Evolutionary conservation across 129 eudicot species (phyloP), one percentile per base, ranked within the genome.

Genomic region (Flaveria robusta): DNA sequence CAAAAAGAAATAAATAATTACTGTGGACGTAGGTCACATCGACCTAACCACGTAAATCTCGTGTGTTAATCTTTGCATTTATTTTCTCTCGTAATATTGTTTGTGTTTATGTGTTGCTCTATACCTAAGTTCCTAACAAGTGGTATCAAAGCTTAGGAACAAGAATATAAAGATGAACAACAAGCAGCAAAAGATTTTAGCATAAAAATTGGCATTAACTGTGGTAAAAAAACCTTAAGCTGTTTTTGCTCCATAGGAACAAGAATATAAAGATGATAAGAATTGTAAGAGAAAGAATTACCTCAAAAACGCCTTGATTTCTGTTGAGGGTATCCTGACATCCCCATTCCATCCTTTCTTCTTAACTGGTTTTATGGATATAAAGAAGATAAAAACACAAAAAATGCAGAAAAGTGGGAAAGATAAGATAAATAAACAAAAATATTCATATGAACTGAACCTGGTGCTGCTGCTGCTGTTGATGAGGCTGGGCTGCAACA

Each of bases 291-390:
- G 29, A 23, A 26, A 65, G 9, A 76, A 79, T 75, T 74, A 88
- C 92, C 92, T 93, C 85, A 93, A 71, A 85, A 91, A 68, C 98
- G 95, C 82, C 97, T 90, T 27, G 92, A 85, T 79, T 85, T 93
- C 77, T 87, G 97, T 70, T 91, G 98, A 0, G 97, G 98, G 74
- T 93, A 93, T 75, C 97, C 98, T 45, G 89, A 72, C 97, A 91
- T 88, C 69, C 98, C 98, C 93, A 84, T 88, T 54, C 87, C 85
- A 31, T 93, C 98, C 85, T 93, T 93, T 79, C 98, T 90, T 87
- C 98, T 93, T 74, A 85, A 79, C 93, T 88, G 79, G 67, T 79
- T 51, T 12, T 24, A 74, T 29, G 5, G n/a, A 62, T 1, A 1
- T 1, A n/a, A 18, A 16, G n/a, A 16, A 31, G 1, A 31, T 31